Evolutionary conservation across 2,329 filamentous ascomycete species (phyloP), one percentile per base, ranked within the genome.

Genomic region (Phyllosticta citribraziliensis): DNA sequence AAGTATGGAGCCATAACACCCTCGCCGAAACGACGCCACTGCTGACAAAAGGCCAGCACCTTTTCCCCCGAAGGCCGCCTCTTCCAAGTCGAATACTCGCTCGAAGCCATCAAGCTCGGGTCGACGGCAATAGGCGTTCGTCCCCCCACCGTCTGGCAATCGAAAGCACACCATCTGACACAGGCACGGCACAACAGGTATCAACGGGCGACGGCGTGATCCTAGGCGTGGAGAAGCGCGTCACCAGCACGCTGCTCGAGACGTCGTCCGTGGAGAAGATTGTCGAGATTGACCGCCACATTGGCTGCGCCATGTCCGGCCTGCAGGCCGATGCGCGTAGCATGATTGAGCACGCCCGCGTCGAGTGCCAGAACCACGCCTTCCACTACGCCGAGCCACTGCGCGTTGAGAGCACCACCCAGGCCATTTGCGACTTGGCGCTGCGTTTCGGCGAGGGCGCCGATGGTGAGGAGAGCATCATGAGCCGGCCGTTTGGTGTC

Each of bases 11-110:
- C 65, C 14, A 61, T 57, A 24, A 64, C 61, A 58, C 63, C 66
- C 65, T 57, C 64, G 64, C 52, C 27, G 40, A 63, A 53, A 47
- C 33, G 20, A 53, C 30, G 56, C 52, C 24, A 25, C 60, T 64
- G 66, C 68, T 73, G 64, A 73, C 68, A 64, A 56, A 58, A 56
- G 14, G 56, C 58, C 74, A 95, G 89, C 84, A 99, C 94, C 84
- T 99, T 99, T 85, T 99, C 94, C 70, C 94, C 94, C 64, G 94
- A 99, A 84, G 94, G 94, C 73, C 94, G 94, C 79, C 89, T 99
- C 77, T 99, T 99, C 85, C 94, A 99, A 82, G 94, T 99, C 82
- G 94, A 99, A 88, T 99, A 99, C 86, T 97, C 94, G 63, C 88
- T 99, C 76, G 94, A 99, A 82, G 94, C 94, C 78, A 99, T 99